Evolutionary conservation across 305 asterid genomes (phyloP), one percentile per base, ranked within the genome.

Genomic region (Solanum hybrid): DNA sequence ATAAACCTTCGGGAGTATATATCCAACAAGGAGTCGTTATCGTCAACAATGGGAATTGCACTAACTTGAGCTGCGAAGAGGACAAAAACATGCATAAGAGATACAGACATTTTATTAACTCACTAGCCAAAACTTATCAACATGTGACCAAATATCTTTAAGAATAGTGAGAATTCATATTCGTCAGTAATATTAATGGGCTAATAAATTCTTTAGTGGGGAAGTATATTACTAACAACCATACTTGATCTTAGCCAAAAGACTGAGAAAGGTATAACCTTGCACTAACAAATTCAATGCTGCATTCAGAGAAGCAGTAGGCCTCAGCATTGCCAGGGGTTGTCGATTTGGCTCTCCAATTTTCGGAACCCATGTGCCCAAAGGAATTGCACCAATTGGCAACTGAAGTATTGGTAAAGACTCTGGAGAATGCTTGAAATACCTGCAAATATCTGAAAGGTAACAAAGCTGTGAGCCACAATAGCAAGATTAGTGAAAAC

Each of bases 291-390:
- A 93, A 92, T 90, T 93, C 88, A 97, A 89, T 84, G 98, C 98
- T 36, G 95, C 93, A 92, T 93, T 94, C 88, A 97, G 95, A 85
- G 98, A 95, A 91, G 98, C 93, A 88, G 91, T 97, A 2, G 98
- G 98, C 91, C 98, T 94, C 96, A 97, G 90, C 94, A 94, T 91
- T 32, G 98, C 99, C 93, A 97, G 91, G 12, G 99, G 98, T 86
- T 89, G 96, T 88, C 93, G 92, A 92, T 93, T 92, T 87, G 95
- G 90, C 91, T 93, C 96, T 88, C 98, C 98, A 91, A 94, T 93
- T 92, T 92, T 92, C 3, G 99, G 99, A 91, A 93, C 96, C 99
- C 99, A 97, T 32, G 99, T 95, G 51, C 99, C 99, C 88, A 96
- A 87, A 69, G 95, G 95, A 79, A 96, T 90, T 40, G 95, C 93